Conservation (phyloP, 306 rosid genomes). For the Senna tora region DNA sequence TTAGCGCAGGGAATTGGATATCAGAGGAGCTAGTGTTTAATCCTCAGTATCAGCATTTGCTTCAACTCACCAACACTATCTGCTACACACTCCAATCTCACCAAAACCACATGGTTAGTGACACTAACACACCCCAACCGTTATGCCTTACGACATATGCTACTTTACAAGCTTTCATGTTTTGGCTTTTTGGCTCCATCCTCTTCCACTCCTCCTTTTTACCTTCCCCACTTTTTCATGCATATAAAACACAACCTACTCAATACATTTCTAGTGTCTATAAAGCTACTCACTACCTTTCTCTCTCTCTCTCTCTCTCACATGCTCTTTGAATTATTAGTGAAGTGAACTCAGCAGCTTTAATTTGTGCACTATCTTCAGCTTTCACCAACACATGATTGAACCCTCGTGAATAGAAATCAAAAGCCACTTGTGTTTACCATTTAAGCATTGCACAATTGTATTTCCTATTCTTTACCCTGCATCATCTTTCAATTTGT, state of each 20-base stretch:
- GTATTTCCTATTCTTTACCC: background rate
- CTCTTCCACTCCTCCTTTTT: slow-evolving; percentile 7
- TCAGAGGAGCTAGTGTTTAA: slow-evolving; percentile 48
- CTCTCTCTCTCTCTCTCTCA: background rate
- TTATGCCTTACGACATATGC: slow-evolving; percentile 9
- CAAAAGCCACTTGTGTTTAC: slow-evolving; percentile 15
- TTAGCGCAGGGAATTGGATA: slow-evolving; percentile 52
- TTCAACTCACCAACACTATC: slow-evolving; percentile 59
- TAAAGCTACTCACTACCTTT: background rate
- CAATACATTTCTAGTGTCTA: slow-evolving; percentile 14
- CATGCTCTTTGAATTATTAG: slow-evolving; percentile 22
- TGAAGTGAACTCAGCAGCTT: slow-evolving; percentile 40
- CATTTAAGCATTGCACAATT: slow-evolving; percentile 25
- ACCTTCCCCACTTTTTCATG: background rate
- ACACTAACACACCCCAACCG: slow-evolving; percentile 16
- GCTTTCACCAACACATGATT: slow-evolving; percentile 32
- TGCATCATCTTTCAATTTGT: slow-evolving; percentile 32
- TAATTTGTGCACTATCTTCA: slow-evolving; percentile 11
- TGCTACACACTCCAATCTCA: slow-evolving; percentile 52
- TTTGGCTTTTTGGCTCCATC: slow-evolving; percentile 38
- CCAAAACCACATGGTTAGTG: slow-evolving; percentile 67
- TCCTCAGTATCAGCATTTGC: slow-evolving; percentile 52
- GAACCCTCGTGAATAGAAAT: slow-evolving; percentile 12
- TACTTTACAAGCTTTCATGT: slow-evolving; percentile 16
- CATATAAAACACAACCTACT: background rate